These are phyloP conservation scores for Chlorella sp. DNA, from an alignment of 139 green algal genomes.

Conservation along the genomic window DNA sequence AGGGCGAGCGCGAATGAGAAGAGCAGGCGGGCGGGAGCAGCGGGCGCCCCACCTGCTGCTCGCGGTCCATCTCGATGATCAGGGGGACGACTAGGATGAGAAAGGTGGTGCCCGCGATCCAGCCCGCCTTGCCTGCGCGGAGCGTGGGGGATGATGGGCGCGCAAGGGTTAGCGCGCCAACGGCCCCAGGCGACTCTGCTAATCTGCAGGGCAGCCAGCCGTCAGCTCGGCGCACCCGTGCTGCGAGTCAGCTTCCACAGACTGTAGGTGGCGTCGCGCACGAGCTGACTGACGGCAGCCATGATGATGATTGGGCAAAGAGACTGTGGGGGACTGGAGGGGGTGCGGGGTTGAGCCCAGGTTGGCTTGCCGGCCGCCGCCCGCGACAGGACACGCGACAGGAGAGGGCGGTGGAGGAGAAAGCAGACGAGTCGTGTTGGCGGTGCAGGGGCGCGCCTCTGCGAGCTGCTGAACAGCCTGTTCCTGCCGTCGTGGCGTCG, in stretches of 20 bases:
- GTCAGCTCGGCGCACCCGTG: not conserved
- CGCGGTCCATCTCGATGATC: slow-evolving; percentile 97
- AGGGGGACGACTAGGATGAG: slow-evolving; percentile 91
- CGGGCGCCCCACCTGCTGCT: slow-evolving; percentile 73
- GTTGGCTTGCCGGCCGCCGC: too few species aligned
- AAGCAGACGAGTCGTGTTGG: too few species aligned
- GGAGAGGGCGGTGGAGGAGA: too few species aligned
- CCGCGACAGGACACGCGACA: too few species aligned
- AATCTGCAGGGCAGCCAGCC: not conserved
- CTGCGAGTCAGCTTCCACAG: slow-evolving; percentile 14
- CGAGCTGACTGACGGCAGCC: too few species aligned
- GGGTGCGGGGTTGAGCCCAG: too few species aligned
- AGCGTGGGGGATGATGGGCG: slow-evolving; percentile 35
- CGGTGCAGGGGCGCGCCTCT: too few species aligned
- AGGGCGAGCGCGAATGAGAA: not conserved
- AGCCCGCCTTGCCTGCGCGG: slow-evolving; percentile 88
- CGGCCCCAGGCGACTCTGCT: not conserved
- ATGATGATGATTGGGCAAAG: too few species aligned
- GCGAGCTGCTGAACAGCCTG: too few species aligned
- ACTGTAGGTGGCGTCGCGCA: slow-evolving; percentile 10
- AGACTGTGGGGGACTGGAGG: too few species aligned
- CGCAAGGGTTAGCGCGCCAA: slow-evolving; percentile 1
- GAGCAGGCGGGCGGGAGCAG: not conserved
- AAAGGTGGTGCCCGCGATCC: slow-evolving; percentile 87
- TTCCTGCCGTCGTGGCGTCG: too few species aligned